Conservation (phyloP, 495 filamentous ascomycete genomes). For the Polyplosphaeria fusca region DNA sequence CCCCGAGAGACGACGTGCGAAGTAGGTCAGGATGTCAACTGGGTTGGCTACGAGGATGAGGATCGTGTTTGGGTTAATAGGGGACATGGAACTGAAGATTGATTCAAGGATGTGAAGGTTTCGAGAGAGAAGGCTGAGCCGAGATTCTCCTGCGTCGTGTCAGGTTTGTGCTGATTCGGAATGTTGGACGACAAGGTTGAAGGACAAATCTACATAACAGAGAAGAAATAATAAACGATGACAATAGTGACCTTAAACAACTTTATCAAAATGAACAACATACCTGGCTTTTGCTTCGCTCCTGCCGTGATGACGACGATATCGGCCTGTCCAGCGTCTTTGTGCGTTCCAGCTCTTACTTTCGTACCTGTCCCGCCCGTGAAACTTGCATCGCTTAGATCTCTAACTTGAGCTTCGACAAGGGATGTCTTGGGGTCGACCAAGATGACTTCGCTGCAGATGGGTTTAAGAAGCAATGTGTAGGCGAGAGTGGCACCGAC, state of each 20-base stretch:
- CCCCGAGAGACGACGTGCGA: conserved; percentile 41
- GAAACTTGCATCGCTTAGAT: conserved; percentile 47
- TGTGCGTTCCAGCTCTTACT: conserved; percentile 37
- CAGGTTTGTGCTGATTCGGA: background rate
- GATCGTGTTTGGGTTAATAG: conserved; percentile 42
- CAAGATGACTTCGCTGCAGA: conserved; percentile 44
- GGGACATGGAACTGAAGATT: conserved; percentile 41
- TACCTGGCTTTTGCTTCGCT: conserved; percentile 40
- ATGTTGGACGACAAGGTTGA: background rate
- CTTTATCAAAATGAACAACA: background rate
- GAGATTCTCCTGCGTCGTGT: conserved; percentile 40
- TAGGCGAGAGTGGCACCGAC: conserved; percentile 48
- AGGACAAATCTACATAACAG: too few species aligned
- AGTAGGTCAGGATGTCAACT: conserved; percentile 48
- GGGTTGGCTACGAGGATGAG: conserved; percentile 49
- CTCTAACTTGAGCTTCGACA: conserved; percentile 46
- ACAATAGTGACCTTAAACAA: too few species aligned
- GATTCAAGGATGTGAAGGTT: conserved; percentile 44
- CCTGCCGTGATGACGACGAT: conserved; percentile 50
- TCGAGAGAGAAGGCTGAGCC: conserved; percentile 42
- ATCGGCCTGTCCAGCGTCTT: conserved; percentile 46
- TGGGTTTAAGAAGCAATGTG: conserved; percentile 44
- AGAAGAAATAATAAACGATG: too few species aligned
- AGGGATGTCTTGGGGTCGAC: conserved; percentile 44
- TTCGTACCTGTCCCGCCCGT: conserved; percentile 34